Evolutionary conservation across 768 basidiomycete species (phyloP).

Genomic region (Sporobolomyces pararoseus): DNA sequence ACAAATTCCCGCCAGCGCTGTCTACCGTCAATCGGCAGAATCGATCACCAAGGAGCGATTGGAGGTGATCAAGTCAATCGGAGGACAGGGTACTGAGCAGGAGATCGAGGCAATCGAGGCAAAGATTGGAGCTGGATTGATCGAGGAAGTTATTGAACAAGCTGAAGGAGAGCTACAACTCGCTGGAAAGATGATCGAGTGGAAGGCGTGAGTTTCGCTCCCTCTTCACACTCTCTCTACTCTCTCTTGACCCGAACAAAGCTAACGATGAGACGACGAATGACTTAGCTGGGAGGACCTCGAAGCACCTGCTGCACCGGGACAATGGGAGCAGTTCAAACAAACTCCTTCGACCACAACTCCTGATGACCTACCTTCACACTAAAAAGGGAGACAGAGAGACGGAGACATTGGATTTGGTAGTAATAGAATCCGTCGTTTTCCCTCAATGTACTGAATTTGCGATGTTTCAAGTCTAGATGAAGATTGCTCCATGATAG

Average conservation of each 20-base stretch:
- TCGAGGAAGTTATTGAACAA: constrained; percentile 77
- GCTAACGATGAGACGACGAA: constrained; percentile 14
- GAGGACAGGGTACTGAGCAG: constrained; percentile 56
- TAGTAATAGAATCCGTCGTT: constrained; percentile 19
- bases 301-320: constrained; percentile 70
- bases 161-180: constrained; percentile 77
- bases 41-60: constrained; percentile 77
- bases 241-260: not conserved
- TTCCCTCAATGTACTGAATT: too few relatives aligned
- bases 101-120: constrained; percentile 67
- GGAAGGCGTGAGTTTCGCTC: constrained; percentile 70
- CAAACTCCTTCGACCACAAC: constrained; percentile 39
- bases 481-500: too few relatives aligned
- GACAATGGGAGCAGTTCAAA: constrained; percentile 78
- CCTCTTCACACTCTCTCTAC: not conserved
- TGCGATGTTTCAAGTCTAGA: too few relatives aligned
- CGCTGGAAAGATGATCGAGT: constrained; percentile 75
- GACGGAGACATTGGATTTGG: constrained; percentile 1
- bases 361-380: constrained; percentile 36
- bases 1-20: constrained; percentile 69
- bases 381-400: constrained; percentile 2
- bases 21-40: constrained; percentile 85
- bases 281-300: constrained; percentile 90
- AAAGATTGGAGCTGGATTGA: constrained; percentile 74
- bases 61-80: constrained; percentile 55